Evolutionary conservation across 2,329 filamentous ascomycete genomes (phyloP), one percentile per base, ranked within the genome.

Genomic region (Chaetothyriales sp.): DNA sequence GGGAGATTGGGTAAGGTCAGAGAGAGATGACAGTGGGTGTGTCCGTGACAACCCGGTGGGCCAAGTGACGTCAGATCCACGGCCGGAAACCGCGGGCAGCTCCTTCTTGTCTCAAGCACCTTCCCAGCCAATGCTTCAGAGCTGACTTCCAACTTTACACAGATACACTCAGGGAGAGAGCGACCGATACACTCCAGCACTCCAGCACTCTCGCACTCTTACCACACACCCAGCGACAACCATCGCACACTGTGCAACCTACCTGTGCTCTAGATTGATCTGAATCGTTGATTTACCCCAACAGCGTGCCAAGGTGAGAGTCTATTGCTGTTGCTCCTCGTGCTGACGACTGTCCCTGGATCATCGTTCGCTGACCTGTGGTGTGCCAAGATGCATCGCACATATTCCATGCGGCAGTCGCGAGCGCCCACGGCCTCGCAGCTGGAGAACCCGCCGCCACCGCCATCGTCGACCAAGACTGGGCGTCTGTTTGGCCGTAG

Each of bases 351-450:
- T n/a, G n/a, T n/a, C n/a, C n/a, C n/a, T n/a, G n/a, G n/a, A 10
- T 15, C 9, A 15, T 12, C 10, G 12, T 15, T 15, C 4, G 32
- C 32, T 39, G 32, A 39, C 10, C 32, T 15, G 26, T 32, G n/a
- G n/a, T n/a, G n/a, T 25, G 20, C 52, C 63, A 64, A 56, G 57
- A 98, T 98, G 90, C 92, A 98, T 79, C 88, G 90, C 69, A 95
- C 92, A 59, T 98, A 96, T 70, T 95, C 88, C 63, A 94, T 95
- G 92, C 89, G 92, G 83, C 85, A 93, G 72, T 84, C 86, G 70
- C 83, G 92, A 77, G 87, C 87, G 70, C 92, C 92, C 47, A 98
- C 92, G 59, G 92, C 92, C 65, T 93, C 88, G 65, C 81, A 86
- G 67, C 75, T 85, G 55, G 77, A 96, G 80, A 96, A 88, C 70